These are phyloP conservation scores for Suillus decipiens DNA, from an alignment of 768 basidiomycete species.

Conservation along the genomic window DNA sequence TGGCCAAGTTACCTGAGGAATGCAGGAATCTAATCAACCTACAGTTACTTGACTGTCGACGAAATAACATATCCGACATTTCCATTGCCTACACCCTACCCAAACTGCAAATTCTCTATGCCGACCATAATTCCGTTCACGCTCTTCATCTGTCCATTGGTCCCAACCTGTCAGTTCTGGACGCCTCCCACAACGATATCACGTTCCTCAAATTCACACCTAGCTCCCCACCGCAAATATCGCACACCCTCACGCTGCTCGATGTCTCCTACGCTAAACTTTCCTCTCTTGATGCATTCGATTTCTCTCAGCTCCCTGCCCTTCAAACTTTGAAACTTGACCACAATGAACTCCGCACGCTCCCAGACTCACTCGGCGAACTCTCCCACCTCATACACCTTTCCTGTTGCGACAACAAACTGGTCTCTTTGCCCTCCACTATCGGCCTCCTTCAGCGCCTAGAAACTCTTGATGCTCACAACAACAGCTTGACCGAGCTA, in stretches of 20 bases:
- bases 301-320: conserved; percentile 70
- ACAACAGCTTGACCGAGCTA: conserved; percentile 81
- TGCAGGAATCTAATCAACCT: conserved; percentile 60
- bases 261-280: conserved; percentile 90
- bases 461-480: conserved; percentile 81
- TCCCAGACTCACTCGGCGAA: conserved; percentile 83
- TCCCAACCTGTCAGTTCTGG: conserved; percentile 58
- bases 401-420: conserved; percentile 89
- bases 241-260: conserved; percentile 69
- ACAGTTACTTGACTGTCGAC: conserved; percentile 74
- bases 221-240: conserved; percentile 44
- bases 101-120: conserved; percentile 62
- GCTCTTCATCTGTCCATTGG: conserved; percentile 80
- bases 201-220: conserved; percentile 69
- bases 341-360: conserved; percentile 80
- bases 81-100: conserved; percentile 69
- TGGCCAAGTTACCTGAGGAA: conserved; percentile 69
- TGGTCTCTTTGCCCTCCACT: conserved; percentile 71
- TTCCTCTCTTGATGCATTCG: conserved; percentile 74
- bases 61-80: conserved; percentile 83
- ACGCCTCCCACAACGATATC: conserved; percentile 88
- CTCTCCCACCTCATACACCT: conserved; percentile 70
- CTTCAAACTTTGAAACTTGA: conserved; percentile 76
- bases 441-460: conserved; percentile 79
- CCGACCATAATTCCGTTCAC: conserved; percentile 83